Conservation (phyloP, 2,329 filamentous ascomycete genomes). For the Fusarium kyushuense region DNA sequence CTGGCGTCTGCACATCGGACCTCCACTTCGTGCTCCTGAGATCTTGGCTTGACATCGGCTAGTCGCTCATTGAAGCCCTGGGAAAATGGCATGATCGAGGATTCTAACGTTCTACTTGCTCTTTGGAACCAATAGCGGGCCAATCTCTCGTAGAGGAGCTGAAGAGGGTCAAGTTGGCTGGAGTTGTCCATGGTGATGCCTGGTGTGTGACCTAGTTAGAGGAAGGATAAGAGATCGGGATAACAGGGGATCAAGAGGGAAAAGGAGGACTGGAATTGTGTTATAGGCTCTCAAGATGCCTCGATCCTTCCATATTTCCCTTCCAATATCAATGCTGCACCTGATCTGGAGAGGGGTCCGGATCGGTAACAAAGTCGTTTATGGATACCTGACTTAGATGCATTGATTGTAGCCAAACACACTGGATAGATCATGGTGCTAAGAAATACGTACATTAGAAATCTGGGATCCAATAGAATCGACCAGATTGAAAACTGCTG, state of each 20-base stretch:
- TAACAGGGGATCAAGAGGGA: too few relatives aligned
- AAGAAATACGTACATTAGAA: neutral
- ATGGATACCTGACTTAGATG: neutral
- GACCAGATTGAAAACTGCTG: neutral
- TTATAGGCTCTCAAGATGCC: neutral
- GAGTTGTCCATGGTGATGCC: conserved; percentile 13
- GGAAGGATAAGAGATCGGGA: neutral
- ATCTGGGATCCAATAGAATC: neutral
- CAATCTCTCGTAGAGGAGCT: conserved; percentile 8
- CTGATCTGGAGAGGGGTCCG: conserved; percentile 2
- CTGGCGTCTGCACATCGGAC: conserved; percentile 5
- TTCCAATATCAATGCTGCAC: neutral
- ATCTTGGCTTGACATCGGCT: conserved; percentile 12
- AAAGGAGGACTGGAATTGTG: accelerated
- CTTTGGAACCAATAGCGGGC: neutral
- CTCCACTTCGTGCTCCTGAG: neutral
- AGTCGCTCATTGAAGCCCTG: conserved; percentile 4
- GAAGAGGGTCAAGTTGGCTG: conserved; percentile 11
- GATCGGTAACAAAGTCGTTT: neutral
- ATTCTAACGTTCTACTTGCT: neutral
- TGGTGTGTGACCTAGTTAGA: neutral
- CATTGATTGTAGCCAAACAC: neutral
- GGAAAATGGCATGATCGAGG: conserved; percentile 1
- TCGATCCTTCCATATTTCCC: neutral
- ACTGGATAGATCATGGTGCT: neutral